phyloP scores from a whole-genome alignment of 2,329 filamentous ascomycete genomes.

The Helotiales sp. region DNA sequence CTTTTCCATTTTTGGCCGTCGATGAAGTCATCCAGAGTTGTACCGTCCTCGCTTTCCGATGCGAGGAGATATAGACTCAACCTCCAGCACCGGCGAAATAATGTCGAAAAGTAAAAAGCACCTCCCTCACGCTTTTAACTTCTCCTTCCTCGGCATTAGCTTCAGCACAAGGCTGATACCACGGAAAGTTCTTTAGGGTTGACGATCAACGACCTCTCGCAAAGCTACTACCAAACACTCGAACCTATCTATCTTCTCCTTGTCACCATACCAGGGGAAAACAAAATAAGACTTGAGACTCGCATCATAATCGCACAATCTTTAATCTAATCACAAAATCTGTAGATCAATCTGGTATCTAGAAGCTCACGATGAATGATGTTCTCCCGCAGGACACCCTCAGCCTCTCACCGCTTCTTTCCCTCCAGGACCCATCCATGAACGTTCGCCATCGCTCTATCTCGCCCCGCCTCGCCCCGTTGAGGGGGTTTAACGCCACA shows the following conservation, averaged over 20 bases:
- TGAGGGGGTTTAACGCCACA: background rate
- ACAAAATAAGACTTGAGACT: constrained; percentile 8
- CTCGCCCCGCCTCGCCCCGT: background rate
- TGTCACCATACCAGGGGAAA: constrained; percentile 8
- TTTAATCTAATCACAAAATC: background rate
- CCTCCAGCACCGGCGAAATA: constrained; percentile 3
- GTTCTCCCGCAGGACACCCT: constrained; percentile 23
- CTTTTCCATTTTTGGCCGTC: constrained; percentile 1
- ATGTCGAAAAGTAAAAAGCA: constrained; percentile 3
- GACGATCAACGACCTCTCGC: constrained; percentile 6
- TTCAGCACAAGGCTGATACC: constrained; percentile 14
- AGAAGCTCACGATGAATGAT: constrained; percentile 22
- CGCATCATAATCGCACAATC: background rate
- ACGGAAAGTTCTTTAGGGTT: constrained; percentile 9
- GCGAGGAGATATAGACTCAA: background rate
- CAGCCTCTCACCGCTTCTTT: constrained; percentile 27
- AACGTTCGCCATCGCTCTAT: constrained; percentile 3
- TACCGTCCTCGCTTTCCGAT: constrained; percentile 1
- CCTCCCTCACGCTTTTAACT: no score
- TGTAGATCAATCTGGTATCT: background rate
- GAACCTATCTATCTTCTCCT: no score
- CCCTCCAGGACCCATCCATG: constrained; percentile 14
- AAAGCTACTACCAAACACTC: constrained; percentile 8
- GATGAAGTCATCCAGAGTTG: constrained; percentile 3
- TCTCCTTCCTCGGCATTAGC: constrained; percentile 14